These are phyloP conservation scores for Pseudogymnoascus sp. DNA, from an alignment of 2,329 filamentous ascomycete genomes.

Conservation along the genomic window DNA sequence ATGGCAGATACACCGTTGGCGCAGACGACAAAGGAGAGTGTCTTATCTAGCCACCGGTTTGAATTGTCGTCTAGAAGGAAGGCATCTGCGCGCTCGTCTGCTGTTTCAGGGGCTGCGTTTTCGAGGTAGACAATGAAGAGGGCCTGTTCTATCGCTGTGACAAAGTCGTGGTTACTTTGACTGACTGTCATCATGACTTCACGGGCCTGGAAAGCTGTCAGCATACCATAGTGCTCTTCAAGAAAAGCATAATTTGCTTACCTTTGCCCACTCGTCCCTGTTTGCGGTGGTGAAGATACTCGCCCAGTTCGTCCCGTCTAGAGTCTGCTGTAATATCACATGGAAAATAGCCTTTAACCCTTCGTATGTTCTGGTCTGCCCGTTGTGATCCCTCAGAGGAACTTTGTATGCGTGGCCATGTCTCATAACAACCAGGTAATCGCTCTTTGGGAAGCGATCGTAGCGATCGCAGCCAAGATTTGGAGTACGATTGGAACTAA, in stretches of 20 bases:
- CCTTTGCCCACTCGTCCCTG: neutral
- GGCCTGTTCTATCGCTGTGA: constrained; percentile 21
- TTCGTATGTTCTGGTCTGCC: neutral
- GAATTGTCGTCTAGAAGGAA: constrained; percentile 97
- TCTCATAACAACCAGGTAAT: neutral
- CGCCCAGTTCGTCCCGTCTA: neutral
- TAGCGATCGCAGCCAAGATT: neutral
- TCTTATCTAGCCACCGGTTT: constrained; percentile 98
- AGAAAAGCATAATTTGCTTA: neutral
- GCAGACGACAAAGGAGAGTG: constrained; percentile 93
- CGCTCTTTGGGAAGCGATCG: neutral
- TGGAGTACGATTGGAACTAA: neutral
- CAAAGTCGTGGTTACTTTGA: constrained; percentile 16
- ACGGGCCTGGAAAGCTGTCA: constrained; percentile 8
- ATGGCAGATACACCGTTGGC: constrained; percentile 97
- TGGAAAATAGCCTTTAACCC: neutral
- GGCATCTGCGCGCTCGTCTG: constrained; percentile 88
- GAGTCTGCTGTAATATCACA: neutral
- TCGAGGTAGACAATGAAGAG: constrained; percentile 85
- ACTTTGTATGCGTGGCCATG: neutral
- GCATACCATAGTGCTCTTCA: neutral
- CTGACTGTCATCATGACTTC: constrained; percentile 14
- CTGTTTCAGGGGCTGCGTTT: constrained; percentile 80
- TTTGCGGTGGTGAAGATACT: neutral
- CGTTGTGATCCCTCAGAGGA: neutral